Percentiles rank a stretch among this genome's conserved stretches.
Conservation (phyloP, 495 filamentous ascomycete species). For the Coniosporium apollinis region DNA sequence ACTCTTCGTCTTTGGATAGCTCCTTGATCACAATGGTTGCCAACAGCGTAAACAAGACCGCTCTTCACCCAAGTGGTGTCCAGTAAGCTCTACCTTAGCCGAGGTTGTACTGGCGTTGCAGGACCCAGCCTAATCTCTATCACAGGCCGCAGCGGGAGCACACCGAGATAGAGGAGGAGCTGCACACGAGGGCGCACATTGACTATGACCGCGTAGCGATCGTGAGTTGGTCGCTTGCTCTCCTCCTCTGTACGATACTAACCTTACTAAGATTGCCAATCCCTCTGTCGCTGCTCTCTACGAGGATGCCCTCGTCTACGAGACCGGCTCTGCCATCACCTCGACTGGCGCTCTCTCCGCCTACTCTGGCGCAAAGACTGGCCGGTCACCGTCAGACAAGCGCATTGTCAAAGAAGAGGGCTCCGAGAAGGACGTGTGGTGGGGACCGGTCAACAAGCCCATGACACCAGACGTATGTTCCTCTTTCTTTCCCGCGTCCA, state of each 20-base stretch:
- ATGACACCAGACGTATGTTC: constrained; percentile 90
- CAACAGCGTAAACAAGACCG: constrained; percentile 72
- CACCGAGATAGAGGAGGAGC: constrained; percentile 92
- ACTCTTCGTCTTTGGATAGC: constrained; percentile 41
- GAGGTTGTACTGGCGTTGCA: not conserved
- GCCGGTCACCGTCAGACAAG: constrained; percentile 92
- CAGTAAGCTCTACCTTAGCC: constrained; percentile 41
- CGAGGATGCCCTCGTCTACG: constrained; percentile 98
- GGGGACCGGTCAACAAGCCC: constrained; percentile 96
- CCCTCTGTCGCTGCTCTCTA: constrained; percentile 85
- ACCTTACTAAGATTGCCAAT: constrained; percentile 56
- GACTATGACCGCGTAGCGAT: constrained; percentile 98
- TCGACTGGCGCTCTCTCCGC: constrained; percentile 87
- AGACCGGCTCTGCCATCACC: constrained; percentile 93
- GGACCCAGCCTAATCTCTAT: not conserved
- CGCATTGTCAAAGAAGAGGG: constrained; percentile 82
- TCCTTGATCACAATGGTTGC: constrained; percentile 49
- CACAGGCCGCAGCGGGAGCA: constrained; percentile 65
- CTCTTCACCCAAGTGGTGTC: constrained; percentile 80
- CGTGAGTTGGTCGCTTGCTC: constrained; percentile 35
- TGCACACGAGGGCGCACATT: constrained; percentile 96
- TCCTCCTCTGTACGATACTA: not conserved
- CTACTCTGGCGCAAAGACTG: constrained; percentile 96
- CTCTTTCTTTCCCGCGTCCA: constrained; percentile 1
- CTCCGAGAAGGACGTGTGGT: constrained; percentile 90